Percentiles rank a stretch among this genome's conserved stretches.
phyloP scores from a whole-genome alignment of 2,329 filamentous ascomycete species.

The Lasiodiplodia citricola region DNA sequence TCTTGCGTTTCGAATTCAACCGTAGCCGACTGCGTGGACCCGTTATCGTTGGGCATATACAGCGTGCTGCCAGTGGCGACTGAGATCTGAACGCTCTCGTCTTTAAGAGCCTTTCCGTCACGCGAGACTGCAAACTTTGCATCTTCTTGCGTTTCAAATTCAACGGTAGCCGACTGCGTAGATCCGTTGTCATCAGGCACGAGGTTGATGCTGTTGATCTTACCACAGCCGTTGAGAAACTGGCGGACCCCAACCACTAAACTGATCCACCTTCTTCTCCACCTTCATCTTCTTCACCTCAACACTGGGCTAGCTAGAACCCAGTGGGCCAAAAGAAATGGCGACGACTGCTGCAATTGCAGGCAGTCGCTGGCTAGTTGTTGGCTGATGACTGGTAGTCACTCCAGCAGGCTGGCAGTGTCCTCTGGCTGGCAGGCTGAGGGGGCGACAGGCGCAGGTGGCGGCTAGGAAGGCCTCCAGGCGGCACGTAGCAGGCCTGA shows the following conservation, averaged over 20 bases:
- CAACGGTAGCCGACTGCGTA: constrained; percentile 75
- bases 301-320: too few species aligned
- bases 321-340: too few species aligned
- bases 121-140: constrained; percentile 80
- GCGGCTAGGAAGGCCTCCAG: too few species aligned
- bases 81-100: constrained; percentile 73
- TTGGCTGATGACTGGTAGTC: not conserved
- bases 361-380: too few species aligned
- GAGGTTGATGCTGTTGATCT: constrained; percentile 77
- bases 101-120: constrained; percentile 79
- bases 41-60: constrained; percentile 67
- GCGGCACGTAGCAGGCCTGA: too few species aligned
- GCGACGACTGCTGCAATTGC: too few species aligned
- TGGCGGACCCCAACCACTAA: constrained; percentile 63
- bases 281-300: constrained; percentile 49
- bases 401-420: too few species aligned
- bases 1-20: constrained; percentile 85
- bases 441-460: too few species aligned
- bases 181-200: constrained; percentile 60
- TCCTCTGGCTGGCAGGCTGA: too few species aligned
- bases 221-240: constrained; percentile 91
- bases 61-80: constrained; percentile 80
- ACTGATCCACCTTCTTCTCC: constrained; percentile 9
- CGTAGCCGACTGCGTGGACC: constrained; percentile 67
- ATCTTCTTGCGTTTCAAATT: constrained; percentile 82